These are phyloP conservation scores for Solanum appendiculatum DNA, from an alignment of 257 asterid genomes.

Conservation along the genomic window DNA sequence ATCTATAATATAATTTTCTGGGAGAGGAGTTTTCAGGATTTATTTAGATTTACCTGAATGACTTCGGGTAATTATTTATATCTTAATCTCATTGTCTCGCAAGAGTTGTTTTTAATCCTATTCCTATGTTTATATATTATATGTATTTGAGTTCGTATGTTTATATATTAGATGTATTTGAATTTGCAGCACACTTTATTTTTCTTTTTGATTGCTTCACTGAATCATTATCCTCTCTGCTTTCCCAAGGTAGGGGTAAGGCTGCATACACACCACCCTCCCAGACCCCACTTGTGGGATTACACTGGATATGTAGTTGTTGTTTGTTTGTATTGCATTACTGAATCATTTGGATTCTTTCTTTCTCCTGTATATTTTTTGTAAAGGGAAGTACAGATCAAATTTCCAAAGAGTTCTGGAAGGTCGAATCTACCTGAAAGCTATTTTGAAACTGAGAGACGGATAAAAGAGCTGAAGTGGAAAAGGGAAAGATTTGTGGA, in stretches of 20 bases:
- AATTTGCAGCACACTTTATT: background rate
- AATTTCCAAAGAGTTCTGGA: constrained; percentile 43
- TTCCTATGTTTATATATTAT: background rate
- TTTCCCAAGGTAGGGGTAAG: background rate
- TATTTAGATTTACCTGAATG: background rate
- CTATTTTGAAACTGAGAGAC: constrained; percentile 31
- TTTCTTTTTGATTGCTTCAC: background rate
- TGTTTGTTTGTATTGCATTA: background rate
- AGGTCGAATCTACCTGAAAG: constrained; percentile 18
- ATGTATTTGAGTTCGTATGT: background rate
- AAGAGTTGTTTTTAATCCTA: background rate
- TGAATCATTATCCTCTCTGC: background rate
- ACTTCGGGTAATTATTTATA: background rate
- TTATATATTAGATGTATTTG: background rate
- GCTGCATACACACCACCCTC: background rate
- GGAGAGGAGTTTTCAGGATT: background rate
- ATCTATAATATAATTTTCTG: background rate
- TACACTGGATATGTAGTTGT: background rate
- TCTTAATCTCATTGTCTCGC: background rate
- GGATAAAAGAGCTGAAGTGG: constrained; percentile 52
- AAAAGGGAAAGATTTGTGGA: constrained; percentile 47
- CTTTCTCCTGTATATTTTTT: constrained; percentile 4
- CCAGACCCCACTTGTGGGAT: background rate
- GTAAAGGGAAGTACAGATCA: constrained; percentile 42
- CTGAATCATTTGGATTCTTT: background rate